phyloP scores from a whole-genome alignment of 1,139 yeast species.

The Pneumocystis canis region DNA sequence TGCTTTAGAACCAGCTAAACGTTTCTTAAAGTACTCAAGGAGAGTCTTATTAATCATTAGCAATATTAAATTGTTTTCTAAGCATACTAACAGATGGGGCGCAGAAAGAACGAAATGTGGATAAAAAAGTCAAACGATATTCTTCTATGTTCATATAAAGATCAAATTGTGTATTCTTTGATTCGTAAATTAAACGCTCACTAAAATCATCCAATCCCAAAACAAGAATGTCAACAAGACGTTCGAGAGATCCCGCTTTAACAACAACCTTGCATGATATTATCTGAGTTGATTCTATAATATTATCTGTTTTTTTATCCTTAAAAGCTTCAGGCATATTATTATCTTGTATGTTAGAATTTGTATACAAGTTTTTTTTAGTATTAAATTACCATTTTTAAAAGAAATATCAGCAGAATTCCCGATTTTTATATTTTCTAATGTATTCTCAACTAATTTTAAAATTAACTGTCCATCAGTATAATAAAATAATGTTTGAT shows the following conservation, averaged over 20 bases:
- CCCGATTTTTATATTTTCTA: not conserved
- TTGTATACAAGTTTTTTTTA: not conserved
- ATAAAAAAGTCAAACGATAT: slow-evolving; percentile 49
- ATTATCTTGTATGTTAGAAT: not conserved
- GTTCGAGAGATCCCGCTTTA: slow-evolving; percentile 47
- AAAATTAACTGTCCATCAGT: not conserved
- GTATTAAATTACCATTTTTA: not conserved
- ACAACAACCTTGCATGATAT: slow-evolving; percentile 30
- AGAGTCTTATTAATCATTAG: slow-evolving; percentile 18
- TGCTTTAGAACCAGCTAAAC: slow-evolving; percentile 45
- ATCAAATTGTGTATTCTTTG: slow-evolving; percentile 13
- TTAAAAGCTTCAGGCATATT: not conserved
- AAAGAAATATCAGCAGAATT: not conserved
- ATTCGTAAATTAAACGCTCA: slow-evolving; percentile 22
- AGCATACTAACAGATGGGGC: slow-evolving; percentile 29
- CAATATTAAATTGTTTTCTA: not conserved
- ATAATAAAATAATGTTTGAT: not conserved
- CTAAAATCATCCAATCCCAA: slow-evolving; percentile 44
- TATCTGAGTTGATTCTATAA: slow-evolving; percentile 20
- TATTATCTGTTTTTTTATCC: not conserved
- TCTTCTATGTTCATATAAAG: slow-evolving; percentile 44
- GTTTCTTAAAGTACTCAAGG: slow-evolving; percentile 35
- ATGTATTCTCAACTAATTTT: not conserved
- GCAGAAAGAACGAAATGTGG: slow-evolving; percentile 50
- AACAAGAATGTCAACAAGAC: slow-evolving; percentile 47